Conservation (phyloP, 176 grass and related monocot species). For the Saccharum officinarum region DNA sequence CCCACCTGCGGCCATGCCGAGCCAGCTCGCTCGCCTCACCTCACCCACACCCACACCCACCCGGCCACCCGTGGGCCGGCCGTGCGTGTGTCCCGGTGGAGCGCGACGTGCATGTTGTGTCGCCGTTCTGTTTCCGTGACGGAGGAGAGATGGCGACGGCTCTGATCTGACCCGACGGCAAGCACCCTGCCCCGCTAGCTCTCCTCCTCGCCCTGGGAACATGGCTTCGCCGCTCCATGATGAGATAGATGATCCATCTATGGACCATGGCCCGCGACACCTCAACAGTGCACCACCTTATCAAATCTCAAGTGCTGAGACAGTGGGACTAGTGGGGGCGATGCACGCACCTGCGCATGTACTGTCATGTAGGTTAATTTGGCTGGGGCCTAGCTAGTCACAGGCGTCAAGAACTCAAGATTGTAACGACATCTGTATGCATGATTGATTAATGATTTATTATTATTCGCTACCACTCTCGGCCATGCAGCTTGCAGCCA, state of each 20-base stretch:
- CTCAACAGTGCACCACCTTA: not conserved
- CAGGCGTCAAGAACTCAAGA: not conserved
- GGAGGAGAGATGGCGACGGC: not conserved
- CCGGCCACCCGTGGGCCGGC: not conserved
- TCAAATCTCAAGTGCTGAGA: not conserved
- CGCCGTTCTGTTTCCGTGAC: not conserved
- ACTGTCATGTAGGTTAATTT: not conserved
- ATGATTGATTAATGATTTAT: not conserved
- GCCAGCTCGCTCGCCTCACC: not conserved
- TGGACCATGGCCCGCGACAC: not conserved
- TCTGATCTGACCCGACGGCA: constrained; percentile 7
- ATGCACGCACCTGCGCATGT: not conserved
- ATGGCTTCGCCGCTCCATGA: not conserved
- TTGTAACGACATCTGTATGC: not conserved
- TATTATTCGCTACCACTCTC: not conserved
- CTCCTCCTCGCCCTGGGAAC: not conserved
- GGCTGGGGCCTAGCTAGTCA: not conserved
- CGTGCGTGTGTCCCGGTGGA: not conserved
- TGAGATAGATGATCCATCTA: not conserved
- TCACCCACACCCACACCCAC: not conserved
- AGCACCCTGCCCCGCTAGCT: not conserved
- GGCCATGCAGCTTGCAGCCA: not conserved
- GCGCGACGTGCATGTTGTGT: constrained; percentile 1
- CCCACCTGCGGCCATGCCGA: constrained; percentile 20
- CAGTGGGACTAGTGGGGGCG: not conserved